Base-by-base conservation (phyloP, 768 basidiomycete species). In the Stropharia rugosoannulata region DNA sequence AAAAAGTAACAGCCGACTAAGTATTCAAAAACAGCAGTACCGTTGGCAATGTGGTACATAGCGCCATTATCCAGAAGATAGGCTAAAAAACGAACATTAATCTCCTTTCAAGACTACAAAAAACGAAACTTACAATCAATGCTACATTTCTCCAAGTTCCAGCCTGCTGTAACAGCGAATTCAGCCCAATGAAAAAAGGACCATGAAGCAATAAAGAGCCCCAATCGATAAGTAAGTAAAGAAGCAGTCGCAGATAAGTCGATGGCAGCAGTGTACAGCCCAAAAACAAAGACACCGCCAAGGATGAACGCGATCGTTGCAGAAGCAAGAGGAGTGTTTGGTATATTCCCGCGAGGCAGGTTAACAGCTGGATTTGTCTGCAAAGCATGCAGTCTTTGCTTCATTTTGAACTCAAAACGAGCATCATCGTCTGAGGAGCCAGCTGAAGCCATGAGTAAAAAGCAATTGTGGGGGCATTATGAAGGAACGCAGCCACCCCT, bases 91-190 rank as follows among this genome's bases (percentile, higher is more conserved):
- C 19, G 56, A 1, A 1, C 62, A 11, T 59, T 53, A 9, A 43
- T 19, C 32, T 43, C 18, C 36, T 16, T 37, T 54, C 5, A 42
- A 36, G 18, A 49, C 35, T 37, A 53, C 16, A 27, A 35, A n/a
- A 47, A 46, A 32, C 43, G 32, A n/a, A 55, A 36, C 93, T 77
- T 68, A 96, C 97, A 98, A 66, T 95, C 92, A 7, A 97, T 84
- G 56, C 86, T 92, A 66, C 94, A 90, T 73, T 95, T 97, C 50
- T 90, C 88, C 39, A 87, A 74, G 70, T 98, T 98, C 89, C 93
- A 98, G 19, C 93, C 93, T 0, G 95, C 95, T 6, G 97, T 97
- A 4, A 95, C 93, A 37, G 89, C 90, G 65, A 95, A 98, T 69
- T 99, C 97, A 11, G 82, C 85, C 85, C 93, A 89, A 65, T 99